Base-by-base conservation (phyloP, 108 stramenopile species). In the Stephanodiscus minutulus region DNA sequence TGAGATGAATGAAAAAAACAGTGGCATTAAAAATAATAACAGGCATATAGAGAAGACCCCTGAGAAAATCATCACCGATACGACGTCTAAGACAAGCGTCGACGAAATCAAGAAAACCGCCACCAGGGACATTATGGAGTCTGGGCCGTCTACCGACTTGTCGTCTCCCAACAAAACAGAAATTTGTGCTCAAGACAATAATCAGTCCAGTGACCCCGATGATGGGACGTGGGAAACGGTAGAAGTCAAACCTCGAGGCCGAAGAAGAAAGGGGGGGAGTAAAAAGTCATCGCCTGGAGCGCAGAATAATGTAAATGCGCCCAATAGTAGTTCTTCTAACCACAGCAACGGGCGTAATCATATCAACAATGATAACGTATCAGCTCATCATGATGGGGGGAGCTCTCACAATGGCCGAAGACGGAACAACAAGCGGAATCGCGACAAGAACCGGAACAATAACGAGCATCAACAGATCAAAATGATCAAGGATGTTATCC, bases 161-260 rank as follows among this genome's bases (percentile, higher is more conserved):
- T 60, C 59, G 17, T 35, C 59, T 35, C 17, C 59, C 59, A 60
- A 35, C 59, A 39, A 60, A 18, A 60, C 4, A 20, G 59, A 39
- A 56, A 13, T 15, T 17, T 18, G 36, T 68, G 39, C 43, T 18
- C 50, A 62, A 35, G 66, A 52, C 3, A 61, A 59, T 46, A 61
- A 59, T 46, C 28, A 41, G 24, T 11, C 46, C 20, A 66, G 71
- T 24, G 76, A 75, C 17, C 72, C 76, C 35, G 70, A 87, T 50
- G 82, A 77, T n/a, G 82, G 83, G 27, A 66, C 66, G 21, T 89
- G 88, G 88, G 88, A 87, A 74, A 89, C 88, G n/a, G 88, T 89
- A 15, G 86, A 83, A 79, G 66, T 73, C 4, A 70, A 83, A 43
- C 47, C 74, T 31, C 74, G 74, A 24, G 67, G 79, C n/a, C 70